These are phyloP conservation scores for Stemphylium beticola DNA, from an alignment of 2,329 filamentous ascomycete species.

Conservation along the genomic window DNA sequence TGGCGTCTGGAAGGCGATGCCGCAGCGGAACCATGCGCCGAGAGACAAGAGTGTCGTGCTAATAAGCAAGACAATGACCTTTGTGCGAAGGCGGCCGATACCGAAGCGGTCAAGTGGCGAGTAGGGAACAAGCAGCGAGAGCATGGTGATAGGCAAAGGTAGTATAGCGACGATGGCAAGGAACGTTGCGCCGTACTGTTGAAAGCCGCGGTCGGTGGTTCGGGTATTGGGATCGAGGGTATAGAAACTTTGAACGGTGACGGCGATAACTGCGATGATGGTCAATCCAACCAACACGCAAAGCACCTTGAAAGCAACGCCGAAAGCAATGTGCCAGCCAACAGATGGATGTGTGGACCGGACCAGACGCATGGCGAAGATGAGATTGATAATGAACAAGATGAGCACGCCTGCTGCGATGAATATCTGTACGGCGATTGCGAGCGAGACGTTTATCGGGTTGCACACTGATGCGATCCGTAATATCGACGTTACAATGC, in stretches of 20 bases:
- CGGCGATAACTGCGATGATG: conserved; percentile 70
- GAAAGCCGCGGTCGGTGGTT: conserved; percentile 65
- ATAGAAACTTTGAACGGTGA: conserved; percentile 70
- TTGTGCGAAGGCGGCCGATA: conserved; percentile 68
- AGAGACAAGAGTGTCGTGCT: conserved; percentile 67
- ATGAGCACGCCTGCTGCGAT: conserved; percentile 76
- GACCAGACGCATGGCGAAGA: conserved; percentile 77
- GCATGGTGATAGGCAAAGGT: conserved; percentile 63
- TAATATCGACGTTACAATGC: conserved; percentile 50
- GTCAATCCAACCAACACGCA: conserved; percentile 64
- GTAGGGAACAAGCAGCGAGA: conserved; percentile 57
- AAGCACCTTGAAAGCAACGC: conserved; percentile 62
- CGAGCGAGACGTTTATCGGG: conserved; percentile 53
- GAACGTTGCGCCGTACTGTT: conserved; percentile 67
- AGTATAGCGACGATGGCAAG: conserved; percentile 71
- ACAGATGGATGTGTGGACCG: conserved; percentile 73
- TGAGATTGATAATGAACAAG: conserved; percentile 77
- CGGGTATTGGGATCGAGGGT: conserved; percentile 62
- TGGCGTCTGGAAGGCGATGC: conserved; percentile 60
- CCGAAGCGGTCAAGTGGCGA: conserved; percentile 65
- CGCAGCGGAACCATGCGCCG: conserved; percentile 73
- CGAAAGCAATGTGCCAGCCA: conserved; percentile 69
- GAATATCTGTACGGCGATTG: conserved; percentile 69
- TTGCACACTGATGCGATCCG: conserved; percentile 42
- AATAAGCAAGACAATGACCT: conserved; percentile 68